Percentiles rank a stretch among this genome's conserved stretches.
Conservation (phyloP, 352 stramenopile genomes). For the Salisapilia sapeloensis region DNA sequence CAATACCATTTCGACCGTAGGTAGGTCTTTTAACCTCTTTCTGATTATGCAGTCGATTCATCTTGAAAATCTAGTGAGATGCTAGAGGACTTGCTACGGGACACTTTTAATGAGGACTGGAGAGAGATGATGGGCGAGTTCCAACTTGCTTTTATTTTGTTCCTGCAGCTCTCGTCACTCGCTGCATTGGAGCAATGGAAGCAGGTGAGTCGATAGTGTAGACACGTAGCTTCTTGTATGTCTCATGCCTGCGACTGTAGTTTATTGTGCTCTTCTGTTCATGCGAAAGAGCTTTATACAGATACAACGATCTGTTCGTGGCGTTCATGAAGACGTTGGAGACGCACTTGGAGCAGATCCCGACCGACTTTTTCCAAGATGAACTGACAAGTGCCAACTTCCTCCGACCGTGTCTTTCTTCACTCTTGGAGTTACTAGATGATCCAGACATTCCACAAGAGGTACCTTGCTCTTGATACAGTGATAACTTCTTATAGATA, state of each 20-base stretch:
- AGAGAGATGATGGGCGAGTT: constrained; percentile 82
- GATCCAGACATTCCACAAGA: constrained; percentile 15
- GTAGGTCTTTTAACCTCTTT: constrained; percentile 8
- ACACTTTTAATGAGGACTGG: constrained; percentile 28
- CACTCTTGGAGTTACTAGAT: constrained; percentile 42
- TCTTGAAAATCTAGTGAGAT: constrained; percentile 11
- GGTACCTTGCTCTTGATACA: constrained; percentile 5
- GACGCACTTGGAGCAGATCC: constrained; percentile 47
- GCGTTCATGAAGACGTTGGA: constrained; percentile 37
- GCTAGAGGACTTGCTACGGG: constrained; percentile 24
- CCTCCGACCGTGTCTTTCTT: constrained; percentile 31
- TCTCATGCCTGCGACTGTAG: constrained; percentile 8
- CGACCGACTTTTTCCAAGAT: constrained; percentile 54
- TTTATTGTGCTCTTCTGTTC: constrained; percentile 43
- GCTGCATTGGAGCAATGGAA: constrained; percentile 89
- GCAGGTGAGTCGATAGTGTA: constrained; percentile 16
- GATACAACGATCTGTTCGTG: constrained; percentile 22
- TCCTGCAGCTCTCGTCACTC: constrained; percentile 88
- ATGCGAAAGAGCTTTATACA: constrained; percentile 27
- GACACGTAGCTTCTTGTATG: background rate
- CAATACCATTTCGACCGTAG: constrained; percentile 65
- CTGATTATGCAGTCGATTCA: background rate
- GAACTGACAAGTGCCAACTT: constrained; percentile 43
- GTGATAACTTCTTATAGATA: background rate
- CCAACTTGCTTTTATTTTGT: constrained; percentile 87